A percentile compares a stretch with the other conserved stretches of the same genome.
phyloP scores from a whole-genome alignment of 306 rosid species.

The Trifolium pratense region DNA sequence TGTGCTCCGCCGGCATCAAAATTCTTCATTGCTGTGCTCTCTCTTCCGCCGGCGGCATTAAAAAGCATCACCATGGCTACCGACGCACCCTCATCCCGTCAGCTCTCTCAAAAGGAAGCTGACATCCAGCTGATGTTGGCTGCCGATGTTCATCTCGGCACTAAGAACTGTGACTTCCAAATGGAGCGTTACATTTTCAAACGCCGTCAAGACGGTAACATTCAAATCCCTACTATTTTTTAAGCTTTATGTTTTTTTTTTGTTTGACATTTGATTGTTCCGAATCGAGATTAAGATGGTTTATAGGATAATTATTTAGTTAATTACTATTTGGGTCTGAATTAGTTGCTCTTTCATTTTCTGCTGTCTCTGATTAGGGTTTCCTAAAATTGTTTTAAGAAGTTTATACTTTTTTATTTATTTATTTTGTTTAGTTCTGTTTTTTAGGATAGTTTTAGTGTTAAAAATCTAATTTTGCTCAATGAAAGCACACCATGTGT shows the following conservation, averaged over 20 bases:
- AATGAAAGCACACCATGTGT: neutral
- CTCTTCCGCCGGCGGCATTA: neutral
- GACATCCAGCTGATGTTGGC: slow-evolving; percentile 95
- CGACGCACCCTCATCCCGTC: slow-evolving; percentile 56
- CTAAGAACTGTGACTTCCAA: slow-evolving; percentile 82
- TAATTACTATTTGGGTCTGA: neutral
- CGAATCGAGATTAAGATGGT: neutral
- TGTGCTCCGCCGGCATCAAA: too few species aligned
- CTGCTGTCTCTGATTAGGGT: too few species aligned
- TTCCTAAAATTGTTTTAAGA: neutral
- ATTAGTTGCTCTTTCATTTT: too few species aligned
- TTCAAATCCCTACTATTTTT: neutral
- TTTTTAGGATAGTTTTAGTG: neutral
- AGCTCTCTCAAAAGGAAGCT: slow-evolving; percentile 79
- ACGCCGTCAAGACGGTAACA: slow-evolving; percentile 84
- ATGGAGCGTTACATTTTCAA: slow-evolving; percentile 93
- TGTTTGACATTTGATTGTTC: neutral
- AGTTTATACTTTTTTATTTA: neutral
- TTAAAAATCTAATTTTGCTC: neutral
- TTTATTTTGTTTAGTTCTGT: neutral
- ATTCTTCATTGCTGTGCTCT: too few species aligned
- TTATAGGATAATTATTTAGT: neutral
- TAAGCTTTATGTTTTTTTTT: neutral
- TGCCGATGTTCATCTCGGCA: slow-evolving; percentile 84
- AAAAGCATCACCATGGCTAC: neutral